These are phyloP conservation scores for Schwanniomyces yamadae DNA, from an alignment of 805 yeast species.

Conservation along the genomic window DNA sequence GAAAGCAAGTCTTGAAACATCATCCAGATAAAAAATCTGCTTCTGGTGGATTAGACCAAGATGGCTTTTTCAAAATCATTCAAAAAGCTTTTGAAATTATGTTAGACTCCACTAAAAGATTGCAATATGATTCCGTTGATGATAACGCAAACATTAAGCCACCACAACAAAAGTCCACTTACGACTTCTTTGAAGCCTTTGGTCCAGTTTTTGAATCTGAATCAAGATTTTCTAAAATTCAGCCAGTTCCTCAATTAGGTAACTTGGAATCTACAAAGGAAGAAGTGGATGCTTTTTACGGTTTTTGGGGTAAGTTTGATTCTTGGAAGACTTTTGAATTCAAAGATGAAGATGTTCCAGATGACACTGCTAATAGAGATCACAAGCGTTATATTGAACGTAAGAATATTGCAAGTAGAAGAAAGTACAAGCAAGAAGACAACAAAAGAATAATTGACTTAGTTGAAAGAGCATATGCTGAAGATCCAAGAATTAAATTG, in stretches of 20 bases:
- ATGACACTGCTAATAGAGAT: conserved; percentile 98
- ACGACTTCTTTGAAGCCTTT: conserved; percentile 91
- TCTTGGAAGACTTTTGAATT: conserved; percentile 99
- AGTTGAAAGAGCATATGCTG: conserved; percentile 82
- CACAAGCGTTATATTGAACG: conserved; percentile 98
- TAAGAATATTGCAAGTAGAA: conserved; percentile 94
- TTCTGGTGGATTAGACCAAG: conserved; percentile 82
- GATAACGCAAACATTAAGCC: conserved; percentile 80
- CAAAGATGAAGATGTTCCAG: conserved; percentile 98
- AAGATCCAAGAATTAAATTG: conserved; percentile 91
- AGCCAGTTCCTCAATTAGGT: conserved; percentile 87
- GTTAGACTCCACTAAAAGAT: conserved; percentile 82
- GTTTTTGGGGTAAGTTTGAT: conserved; percentile 91
- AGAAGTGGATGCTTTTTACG: conserved; percentile 87
- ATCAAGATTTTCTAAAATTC: conserved; percentile 86
- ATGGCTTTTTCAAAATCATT: conserved; percentile 95
- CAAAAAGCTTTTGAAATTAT: conserved; percentile 94
- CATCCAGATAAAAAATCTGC: conserved; percentile 99
- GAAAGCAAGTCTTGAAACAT: conserved; percentile 93
- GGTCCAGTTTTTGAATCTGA: conserved; percentile 88
- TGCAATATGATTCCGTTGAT: conserved; percentile 95
- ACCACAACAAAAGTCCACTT: conserved; percentile 62
- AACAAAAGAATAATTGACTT: conserved; percentile 82
- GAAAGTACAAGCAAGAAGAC: conserved; percentile 97
- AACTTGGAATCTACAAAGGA: conserved; percentile 61